phyloP scores from a whole-genome alignment of 805 yeast genomes.

The Yarrowia sp. region DNA sequence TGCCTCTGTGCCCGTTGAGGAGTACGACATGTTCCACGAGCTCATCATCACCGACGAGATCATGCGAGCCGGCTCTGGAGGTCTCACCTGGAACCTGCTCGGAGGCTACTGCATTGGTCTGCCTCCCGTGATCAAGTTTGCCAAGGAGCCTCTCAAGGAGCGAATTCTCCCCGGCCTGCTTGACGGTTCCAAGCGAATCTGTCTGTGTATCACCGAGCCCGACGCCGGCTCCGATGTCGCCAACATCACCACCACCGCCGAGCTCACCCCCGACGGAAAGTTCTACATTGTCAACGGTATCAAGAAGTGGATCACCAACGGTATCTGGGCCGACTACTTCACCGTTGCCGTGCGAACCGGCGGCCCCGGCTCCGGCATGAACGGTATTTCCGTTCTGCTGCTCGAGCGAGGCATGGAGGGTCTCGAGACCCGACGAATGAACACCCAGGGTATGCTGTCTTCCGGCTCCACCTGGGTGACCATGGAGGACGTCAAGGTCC shows the following conservation, averaged over 20 bases:
- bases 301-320: slow-evolving; percentile 58
- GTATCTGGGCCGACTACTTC: slow-evolving; percentile 54
- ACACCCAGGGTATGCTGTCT: slow-evolving; percentile 54
- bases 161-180: slow-evolving; percentile 52
- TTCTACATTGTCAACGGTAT: slow-evolving; percentile 53
- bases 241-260: slow-evolving; percentile 52
- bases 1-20: slow-evolving; percentile 51
- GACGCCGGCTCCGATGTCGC: slow-evolving; percentile 57
- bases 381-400: slow-evolving; percentile 52
- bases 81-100: slow-evolving; percentile 52
- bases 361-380: slow-evolving; percentile 50
- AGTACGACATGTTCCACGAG: slow-evolving; percentile 54
- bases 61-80: slow-evolving; percentile 53
- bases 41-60: slow-evolving; percentile 52
- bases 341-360: slow-evolving; percentile 57
- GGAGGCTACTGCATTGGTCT: slow-evolving; percentile 55
- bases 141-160: slow-evolving; percentile 48
- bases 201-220: slow-evolving; percentile 55
- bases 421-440: slow-evolving; percentile 51
- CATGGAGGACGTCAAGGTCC: slow-evolving; percentile 55
- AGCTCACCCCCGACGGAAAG: slow-evolving; percentile 52
- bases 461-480: slow-evolving; percentile 54
- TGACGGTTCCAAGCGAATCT: slow-evolving; percentile 52
- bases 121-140: slow-evolving; percentile 53
- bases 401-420: slow-evolving; percentile 52